Evolutionary conservation across 345 rosid species (phyloP).

Genomic region (Eucalyptus microcorys): DNA sequence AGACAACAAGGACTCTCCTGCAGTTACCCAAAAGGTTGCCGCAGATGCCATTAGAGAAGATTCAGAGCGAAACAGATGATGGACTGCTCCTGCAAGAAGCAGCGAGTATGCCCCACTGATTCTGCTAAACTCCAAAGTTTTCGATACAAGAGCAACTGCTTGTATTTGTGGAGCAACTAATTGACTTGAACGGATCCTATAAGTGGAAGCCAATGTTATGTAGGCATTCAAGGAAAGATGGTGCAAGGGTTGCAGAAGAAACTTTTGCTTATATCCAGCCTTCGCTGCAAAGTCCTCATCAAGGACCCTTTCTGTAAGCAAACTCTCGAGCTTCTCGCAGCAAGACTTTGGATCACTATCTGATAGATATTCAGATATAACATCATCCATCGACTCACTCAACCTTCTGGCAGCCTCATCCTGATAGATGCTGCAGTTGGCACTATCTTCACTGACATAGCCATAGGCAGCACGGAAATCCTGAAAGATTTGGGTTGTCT

Average conservation of each 20-base stretch:
- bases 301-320: constrained; percentile 27
- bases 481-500: constrained; percentile 10
- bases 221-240: constrained; percentile 48
- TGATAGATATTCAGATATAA: constrained; percentile 35
- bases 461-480: constrained; percentile 21
- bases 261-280: constrained; percentile 3
- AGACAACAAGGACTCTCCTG: constrained; percentile 53
- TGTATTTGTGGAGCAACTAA: constrained; percentile 3
- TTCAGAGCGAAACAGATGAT: constrained; percentile 37
- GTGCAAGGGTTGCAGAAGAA: constrained; percentile 48
- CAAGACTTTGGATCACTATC: constrained; percentile 41
- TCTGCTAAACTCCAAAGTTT: constrained; percentile 31
- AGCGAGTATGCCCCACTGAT: constrained; percentile 62
- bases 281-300: constrained; percentile 1
- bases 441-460: background rate
- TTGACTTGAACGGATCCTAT: constrained; percentile 33
- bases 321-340: constrained; percentile 48
- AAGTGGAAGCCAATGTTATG: constrained; percentile 58
- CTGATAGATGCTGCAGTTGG: constrained; percentile 2
- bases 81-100: constrained; percentile 51
- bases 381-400: constrained; percentile 33
- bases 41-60: constrained; percentile 43
- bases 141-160: background rate
- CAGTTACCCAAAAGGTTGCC: constrained; percentile 51
- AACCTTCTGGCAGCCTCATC: constrained; percentile 24